These are phyloP conservation scores for Tolypocladium guangdongense DNA, from an alignment of 2,329 filamentous ascomycete genomes.

Conservation along the genomic window DNA sequence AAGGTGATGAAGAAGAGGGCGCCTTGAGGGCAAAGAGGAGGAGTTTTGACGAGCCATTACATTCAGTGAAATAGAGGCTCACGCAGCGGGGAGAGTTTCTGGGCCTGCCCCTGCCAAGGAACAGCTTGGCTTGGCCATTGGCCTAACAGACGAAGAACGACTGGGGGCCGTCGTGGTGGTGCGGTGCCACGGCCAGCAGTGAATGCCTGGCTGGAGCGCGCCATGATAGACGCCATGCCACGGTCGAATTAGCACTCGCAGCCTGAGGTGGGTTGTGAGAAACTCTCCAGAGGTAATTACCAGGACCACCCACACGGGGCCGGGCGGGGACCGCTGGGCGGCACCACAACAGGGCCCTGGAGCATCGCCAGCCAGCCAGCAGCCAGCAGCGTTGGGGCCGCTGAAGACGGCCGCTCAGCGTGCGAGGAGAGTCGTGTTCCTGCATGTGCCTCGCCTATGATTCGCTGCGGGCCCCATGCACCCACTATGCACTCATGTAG, in stretches of 20 bases:
- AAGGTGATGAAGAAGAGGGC: constrained; percentile 6
- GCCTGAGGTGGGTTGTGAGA: not conserved
- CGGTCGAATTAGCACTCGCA: not conserved
- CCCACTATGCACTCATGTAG: not conserved
- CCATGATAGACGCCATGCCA: not conserved
- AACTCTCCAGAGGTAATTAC: not conserved
- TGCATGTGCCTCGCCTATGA: not conserved
- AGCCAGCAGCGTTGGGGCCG: not conserved
- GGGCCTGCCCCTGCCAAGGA: not conserved
- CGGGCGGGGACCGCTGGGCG: not conserved
- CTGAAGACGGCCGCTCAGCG: not conserved
- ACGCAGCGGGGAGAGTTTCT: not conserved
- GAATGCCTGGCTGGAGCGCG: not conserved
- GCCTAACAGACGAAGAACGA: not conserved
- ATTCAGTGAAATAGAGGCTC: not conserved
- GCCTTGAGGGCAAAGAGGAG: constrained; percentile 5
- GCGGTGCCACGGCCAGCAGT: not conserved
- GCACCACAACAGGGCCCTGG: not conserved
- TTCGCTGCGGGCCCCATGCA: constrained; percentile 6
- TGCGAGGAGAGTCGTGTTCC: not conserved
- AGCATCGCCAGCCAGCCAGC: not conserved
- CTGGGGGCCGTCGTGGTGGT: not conserved
- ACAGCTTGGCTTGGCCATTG: not conserved
- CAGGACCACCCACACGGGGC: not conserved
- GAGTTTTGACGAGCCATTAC: not conserved